A percentile compares a stretch with the other conserved stretches of the same genome.
Conservation (phyloP, 2,329 filamentous ascomycete genomes). For the Aspergillus novofumigatus region DNA sequence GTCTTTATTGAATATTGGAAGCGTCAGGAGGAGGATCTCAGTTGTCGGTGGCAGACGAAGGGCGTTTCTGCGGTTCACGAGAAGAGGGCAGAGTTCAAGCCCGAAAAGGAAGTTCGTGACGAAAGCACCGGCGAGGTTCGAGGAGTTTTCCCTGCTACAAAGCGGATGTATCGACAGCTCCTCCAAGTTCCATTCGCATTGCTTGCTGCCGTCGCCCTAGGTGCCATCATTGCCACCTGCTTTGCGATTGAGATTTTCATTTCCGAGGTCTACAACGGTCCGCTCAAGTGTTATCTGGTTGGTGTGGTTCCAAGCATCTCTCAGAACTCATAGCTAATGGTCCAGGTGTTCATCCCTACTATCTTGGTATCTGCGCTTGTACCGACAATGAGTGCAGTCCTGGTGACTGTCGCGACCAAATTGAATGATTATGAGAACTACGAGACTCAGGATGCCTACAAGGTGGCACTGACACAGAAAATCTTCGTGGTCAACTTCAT, state of each 20-base stretch:
- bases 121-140: constrained; percentile 77
- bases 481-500: constrained; percentile 98
- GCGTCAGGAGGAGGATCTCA: constrained; percentile 82
- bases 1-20: constrained; percentile 97
- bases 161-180: constrained; percentile 74
- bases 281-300: constrained; percentile 80
- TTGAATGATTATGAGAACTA: constrained; percentile 90
- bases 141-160: constrained; percentile 71
- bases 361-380: constrained; percentile 76
- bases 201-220: constrained; percentile 68
- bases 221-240: constrained; percentile 80
- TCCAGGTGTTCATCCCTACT: constrained; percentile 79
- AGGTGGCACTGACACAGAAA: constrained; percentile 83
- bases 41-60: constrained; percentile 84
- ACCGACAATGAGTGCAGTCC: constrained; percentile 72
- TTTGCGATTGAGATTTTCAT: constrained; percentile 98
- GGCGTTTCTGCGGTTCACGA: constrained; percentile 79
- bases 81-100: constrained; percentile 72
- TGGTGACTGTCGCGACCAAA: constrained; percentile 73
- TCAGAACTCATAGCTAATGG: not conserved
- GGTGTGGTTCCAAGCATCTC: constrained; percentile 26
- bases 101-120: constrained; percentile 73
- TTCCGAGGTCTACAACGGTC: constrained; percentile 87
- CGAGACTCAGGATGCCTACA: constrained; percentile 77
- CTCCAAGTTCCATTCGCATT: constrained; percentile 87